Conservation (phyloP, 129 eudicot genomes). For the Mikania micrantha region DNA sequence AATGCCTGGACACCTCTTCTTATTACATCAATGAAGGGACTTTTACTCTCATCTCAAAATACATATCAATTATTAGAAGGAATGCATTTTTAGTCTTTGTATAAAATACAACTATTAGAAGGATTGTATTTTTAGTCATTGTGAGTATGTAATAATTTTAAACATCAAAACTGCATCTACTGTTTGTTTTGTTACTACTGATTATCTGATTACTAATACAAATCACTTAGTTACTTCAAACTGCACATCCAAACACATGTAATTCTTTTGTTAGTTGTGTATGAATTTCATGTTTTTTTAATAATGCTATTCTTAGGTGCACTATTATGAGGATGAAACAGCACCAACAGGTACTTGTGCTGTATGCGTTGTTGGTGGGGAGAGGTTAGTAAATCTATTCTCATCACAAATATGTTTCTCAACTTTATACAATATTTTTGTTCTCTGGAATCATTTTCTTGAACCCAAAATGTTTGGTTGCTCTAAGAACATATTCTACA, state of each 20-base stretch:
- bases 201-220: background rate
- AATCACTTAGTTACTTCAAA: background rate
- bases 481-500: background rate
- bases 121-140: too few relatives aligned
- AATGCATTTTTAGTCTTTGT: background rate
- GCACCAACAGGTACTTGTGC: conserved; percentile 94
- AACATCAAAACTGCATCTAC: background rate
- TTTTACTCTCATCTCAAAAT: background rate
- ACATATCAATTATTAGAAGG: background rate
- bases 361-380: conserved; percentile 89
- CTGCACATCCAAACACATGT: background rate
- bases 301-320: conserved; percentile 42
- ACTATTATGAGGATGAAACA: conserved; percentile 73
- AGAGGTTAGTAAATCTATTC: conserved; percentile 43
- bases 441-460: background rate
- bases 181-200: background rate
- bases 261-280: background rate
- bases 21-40: background rate
- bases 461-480: background rate
- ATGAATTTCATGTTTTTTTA: background rate
- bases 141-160: background rate
- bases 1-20: background rate
- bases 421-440: background rate
- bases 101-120: too few relatives aligned
- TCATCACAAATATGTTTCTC: background rate